These are phyloP conservation scores for Mortierella antarctica DNA, from an alignment of 192 early-diverging fungal species.

Conservation along the genomic window DNA sequence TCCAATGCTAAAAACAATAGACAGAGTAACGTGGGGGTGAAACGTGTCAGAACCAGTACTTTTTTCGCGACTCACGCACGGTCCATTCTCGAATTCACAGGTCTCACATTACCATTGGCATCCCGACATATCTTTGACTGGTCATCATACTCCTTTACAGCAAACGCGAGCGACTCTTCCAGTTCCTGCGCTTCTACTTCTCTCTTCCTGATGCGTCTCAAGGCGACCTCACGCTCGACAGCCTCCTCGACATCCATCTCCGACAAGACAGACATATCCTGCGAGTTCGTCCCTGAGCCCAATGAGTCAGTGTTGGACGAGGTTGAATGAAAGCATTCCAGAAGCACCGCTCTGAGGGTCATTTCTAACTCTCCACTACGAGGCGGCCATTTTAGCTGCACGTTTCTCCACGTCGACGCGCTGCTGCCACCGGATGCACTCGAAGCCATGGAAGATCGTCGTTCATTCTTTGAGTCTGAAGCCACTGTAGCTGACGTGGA, in stretches of 20 bases:
- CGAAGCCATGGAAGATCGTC: constrained; percentile 33
- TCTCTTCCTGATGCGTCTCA: neutral
- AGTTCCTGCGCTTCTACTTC: constrained; percentile 30
- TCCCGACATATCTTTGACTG: constrained; percentile 38
- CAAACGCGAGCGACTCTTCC: constrained; percentile 56
- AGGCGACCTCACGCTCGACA: neutral
- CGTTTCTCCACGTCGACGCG: constrained; percentile 14
- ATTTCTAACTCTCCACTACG: constrained; percentile 45
- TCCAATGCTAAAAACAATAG: constrained; percentile 39
- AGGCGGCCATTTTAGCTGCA: constrained; percentile 50
- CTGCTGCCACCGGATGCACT: constrained; percentile 12
- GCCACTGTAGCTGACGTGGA: neutral
- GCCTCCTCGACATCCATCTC: constrained; percentile 19
- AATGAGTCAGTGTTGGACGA: too few species aligned
- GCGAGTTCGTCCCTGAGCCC: neutral
- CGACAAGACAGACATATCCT: neutral
- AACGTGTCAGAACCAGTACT: neutral
- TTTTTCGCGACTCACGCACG: too few species aligned
- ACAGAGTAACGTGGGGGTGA: neutral
- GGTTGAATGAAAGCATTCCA: constrained; percentile 38
- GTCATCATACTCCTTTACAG: constrained; percentile 45
- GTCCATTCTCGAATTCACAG: too few species aligned
- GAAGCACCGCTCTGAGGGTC: constrained; percentile 48
- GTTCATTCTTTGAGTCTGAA: constrained; percentile 1
- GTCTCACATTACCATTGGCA: constrained; percentile 49